A percentile compares a stretch with the other conserved stretches of the same genome.
phyloP scores from a whole-genome alignment of 2,329 filamentous ascomycete genomes.

The Apiospora arundinis region DNA sequence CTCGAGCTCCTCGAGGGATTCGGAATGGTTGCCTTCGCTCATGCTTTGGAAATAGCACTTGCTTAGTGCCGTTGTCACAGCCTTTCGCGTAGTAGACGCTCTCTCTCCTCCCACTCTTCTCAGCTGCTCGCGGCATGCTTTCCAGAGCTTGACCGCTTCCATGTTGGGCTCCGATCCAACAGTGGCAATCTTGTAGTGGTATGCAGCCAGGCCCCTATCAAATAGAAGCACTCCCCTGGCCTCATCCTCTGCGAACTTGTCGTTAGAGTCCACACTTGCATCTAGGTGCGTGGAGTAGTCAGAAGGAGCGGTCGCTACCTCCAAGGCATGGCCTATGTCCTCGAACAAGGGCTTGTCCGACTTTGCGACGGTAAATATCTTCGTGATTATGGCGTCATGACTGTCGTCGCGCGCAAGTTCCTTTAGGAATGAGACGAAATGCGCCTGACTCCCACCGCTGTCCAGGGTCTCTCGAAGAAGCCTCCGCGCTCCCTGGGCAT shows the following conservation, averaged over 20 bases:
- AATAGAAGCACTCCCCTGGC: background rate
- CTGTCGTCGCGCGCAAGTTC: slow-evolving; percentile 27
- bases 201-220: background rate
- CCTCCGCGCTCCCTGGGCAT: slow-evolving; percentile 20
- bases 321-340: slow-evolving; percentile 28
- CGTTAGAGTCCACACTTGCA: background rate
- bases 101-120: background rate
- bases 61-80: slow-evolving; percentile 28
- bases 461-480: slow-evolving; percentile 22
- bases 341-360: slow-evolving; percentile 27
- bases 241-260: background rate
- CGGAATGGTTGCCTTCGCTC: slow-evolving; percentile 24
- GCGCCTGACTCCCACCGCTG: slow-evolving; percentile 16
- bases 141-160: background rate
- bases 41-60: slow-evolving; percentile 34
- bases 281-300: no score
- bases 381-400: slow-evolving; percentile 27
- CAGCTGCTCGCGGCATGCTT: background rate
- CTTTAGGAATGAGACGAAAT: slow-evolving; percentile 28
- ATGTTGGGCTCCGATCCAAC: background rate
- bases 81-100: background rate
- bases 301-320: slow-evolving; percentile 21
- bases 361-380: slow-evolving; percentile 29
- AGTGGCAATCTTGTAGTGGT: background rate
- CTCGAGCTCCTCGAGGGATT: slow-evolving; percentile 25